Conservation (phyloP, 352 stramenopile genomes). For the Pythium folliculosum region DNA sequence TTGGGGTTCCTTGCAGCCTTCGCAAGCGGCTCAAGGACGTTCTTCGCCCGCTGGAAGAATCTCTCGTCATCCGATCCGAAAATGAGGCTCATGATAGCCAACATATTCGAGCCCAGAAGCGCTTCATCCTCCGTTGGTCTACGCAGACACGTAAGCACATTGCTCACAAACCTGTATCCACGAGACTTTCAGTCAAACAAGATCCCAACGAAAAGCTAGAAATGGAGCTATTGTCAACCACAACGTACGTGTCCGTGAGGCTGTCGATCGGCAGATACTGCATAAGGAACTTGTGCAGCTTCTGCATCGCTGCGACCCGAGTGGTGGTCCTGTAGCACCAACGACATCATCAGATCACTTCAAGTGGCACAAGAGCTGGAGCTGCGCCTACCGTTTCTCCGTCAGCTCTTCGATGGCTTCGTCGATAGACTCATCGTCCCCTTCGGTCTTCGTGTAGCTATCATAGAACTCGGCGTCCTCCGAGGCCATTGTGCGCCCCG, state of each 20-base stretch:
- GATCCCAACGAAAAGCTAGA: not conserved
- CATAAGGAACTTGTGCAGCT: constrained; percentile 55
- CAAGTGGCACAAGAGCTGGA: not conserved
- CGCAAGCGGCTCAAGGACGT: constrained; percentile 66
- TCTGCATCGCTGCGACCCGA: constrained; percentile 69
- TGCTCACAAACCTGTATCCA: constrained; percentile 60
- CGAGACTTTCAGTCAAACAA: not conserved
- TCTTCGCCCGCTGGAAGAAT: constrained; percentile 75
- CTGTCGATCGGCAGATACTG: constrained; percentile 70
- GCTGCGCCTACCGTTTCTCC: constrained; percentile 60
- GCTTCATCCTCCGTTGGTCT: constrained; percentile 75
- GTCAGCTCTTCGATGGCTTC: constrained; percentile 79
- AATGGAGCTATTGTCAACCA: not conserved
- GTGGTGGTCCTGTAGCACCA: constrained; percentile 56
- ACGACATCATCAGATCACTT: not conserved
- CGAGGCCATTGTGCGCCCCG: constrained; percentile 53
- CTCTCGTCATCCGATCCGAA: constrained; percentile 72
- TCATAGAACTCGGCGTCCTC: constrained; percentile 77
- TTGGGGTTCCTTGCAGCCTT: constrained; percentile 62
- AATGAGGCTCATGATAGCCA: constrained; percentile 75
- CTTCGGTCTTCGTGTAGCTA: constrained; percentile 53
- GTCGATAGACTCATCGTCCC: constrained; percentile 68
- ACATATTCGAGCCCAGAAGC: constrained; percentile 61
- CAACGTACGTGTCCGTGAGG: constrained; percentile 65
- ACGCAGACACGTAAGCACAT: constrained; percentile 66